A percentile compares a stretch with the other conserved stretches of the same genome.
phyloP scores from a whole-genome alignment of 2,329 filamentous ascomycete species.

The Pseudogymnoascus sp. region DNA sequence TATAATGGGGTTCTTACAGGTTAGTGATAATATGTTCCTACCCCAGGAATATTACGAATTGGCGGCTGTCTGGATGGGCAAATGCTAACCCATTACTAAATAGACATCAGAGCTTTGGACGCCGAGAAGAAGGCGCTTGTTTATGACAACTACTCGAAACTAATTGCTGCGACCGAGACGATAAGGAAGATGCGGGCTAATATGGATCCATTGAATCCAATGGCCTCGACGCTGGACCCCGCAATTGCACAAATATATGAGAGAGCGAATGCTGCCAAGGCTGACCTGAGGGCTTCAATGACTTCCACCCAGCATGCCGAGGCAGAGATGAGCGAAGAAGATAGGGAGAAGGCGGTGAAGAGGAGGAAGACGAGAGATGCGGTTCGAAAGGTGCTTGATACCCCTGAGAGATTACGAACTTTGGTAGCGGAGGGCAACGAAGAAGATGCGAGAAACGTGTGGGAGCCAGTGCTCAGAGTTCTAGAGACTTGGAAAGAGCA shows the following conservation, averaged over 20 bases:
- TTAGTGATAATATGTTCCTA: slow-evolving; percentile 25
- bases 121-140: slow-evolving; percentile 95
- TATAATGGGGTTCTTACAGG: slow-evolving; percentile 63
- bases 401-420: slow-evolving; percentile 42
- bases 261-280: slow-evolving; percentile 22
- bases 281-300: slow-evolving; percentile 21
- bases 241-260: slow-evolving; percentile 68
- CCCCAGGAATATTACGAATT: neutral
- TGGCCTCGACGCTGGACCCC: slow-evolving; percentile 64
- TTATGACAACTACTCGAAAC: slow-evolving; percentile 96
- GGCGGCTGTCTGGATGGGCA: neutral
- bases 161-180: slow-evolving; percentile 94
- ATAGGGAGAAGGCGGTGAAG: neutral
- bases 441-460: slow-evolving; percentile 53
- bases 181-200: slow-evolving; percentile 81
- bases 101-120: slow-evolving; percentile 80
- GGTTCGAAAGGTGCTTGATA: slow-evolving; percentile 12
- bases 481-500: slow-evolving; percentile 28
- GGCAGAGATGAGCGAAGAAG: slow-evolving; percentile 37
- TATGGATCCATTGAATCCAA: slow-evolving; percentile 72
- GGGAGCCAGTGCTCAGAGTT: slow-evolving; percentile 33
- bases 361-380: neutral
- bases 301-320: slow-evolving; percentile 8
- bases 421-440: slow-evolving; percentile 53
- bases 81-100: neutral